Conservation (phyloP, 2,329 filamentous ascomycete species). For the Alternaria angustiovoidea region DNA sequence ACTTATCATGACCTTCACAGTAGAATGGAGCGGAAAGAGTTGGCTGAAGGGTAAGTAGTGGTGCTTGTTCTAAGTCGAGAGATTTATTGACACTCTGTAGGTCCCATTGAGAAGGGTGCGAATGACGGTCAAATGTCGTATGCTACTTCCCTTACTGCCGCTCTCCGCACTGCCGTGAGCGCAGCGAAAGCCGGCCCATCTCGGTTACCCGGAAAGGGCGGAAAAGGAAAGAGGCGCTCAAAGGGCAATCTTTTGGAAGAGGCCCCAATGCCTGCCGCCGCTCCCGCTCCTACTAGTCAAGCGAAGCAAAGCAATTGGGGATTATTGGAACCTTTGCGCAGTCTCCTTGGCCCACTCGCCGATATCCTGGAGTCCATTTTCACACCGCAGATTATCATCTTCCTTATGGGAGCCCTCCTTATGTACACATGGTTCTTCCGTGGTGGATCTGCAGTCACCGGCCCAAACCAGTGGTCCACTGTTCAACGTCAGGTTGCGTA, state of each 20-base stretch:
- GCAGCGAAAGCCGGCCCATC: slow-evolving; percentile 65
- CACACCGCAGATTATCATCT: slow-evolving; percentile 79
- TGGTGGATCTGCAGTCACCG: slow-evolving; percentile 41
- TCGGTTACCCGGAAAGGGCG: slow-evolving; percentile 58
- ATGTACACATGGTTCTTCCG: slow-evolving; percentile 47
- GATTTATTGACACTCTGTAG: slow-evolving; percentile 57
- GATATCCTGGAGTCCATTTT: slow-evolving; percentile 76
- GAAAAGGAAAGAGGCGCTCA: slow-evolving; percentile 62
- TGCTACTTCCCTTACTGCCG: slow-evolving; percentile 78
- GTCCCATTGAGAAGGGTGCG: slow-evolving; percentile 93
- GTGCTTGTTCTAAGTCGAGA: not conserved
- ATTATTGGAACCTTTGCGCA: slow-evolving; percentile 77
- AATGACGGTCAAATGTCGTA: slow-evolving; percentile 88
- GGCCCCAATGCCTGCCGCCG: slow-evolving; percentile 48
- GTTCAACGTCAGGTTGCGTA: slow-evolving; percentile 82
- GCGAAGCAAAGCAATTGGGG: slow-evolving; percentile 69
- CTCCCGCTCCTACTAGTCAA: slow-evolving; percentile 33
- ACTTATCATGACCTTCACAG: slow-evolving; percentile 84
- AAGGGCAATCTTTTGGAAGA: slow-evolving; percentile 63
- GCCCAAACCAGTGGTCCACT: slow-evolving; percentile 45
- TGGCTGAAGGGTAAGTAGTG: slow-evolving; percentile 86
- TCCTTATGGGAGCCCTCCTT: slow-evolving; percentile 69
- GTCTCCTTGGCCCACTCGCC: slow-evolving; percentile 72
- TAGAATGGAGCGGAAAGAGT: slow-evolving; percentile 97
- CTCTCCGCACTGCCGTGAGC: slow-evolving; percentile 76